Conservation (phyloP, 805 yeast species). For the Pichia rugopelliculosa region DNA sequence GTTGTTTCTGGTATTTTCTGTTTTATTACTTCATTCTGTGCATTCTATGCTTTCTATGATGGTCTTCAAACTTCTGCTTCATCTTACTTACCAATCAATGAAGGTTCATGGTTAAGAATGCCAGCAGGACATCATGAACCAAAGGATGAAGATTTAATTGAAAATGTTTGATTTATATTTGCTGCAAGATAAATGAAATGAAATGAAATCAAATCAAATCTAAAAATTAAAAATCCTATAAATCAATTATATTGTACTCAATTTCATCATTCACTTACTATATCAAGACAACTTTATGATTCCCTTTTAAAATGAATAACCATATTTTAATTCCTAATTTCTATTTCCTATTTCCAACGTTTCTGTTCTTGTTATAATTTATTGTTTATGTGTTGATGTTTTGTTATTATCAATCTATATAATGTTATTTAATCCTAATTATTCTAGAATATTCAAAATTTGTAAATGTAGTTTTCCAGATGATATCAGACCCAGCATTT, state of each 20-base stretch:
- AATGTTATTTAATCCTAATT: neutral
- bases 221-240: neutral
- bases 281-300: neutral
- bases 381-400: neutral
- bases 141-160: conserved; percentile 12
- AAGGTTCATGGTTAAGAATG: conserved; percentile 26
- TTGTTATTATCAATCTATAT: neutral
- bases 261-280: neutral
- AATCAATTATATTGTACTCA: too few species aligned
- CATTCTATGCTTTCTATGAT: conserved; percentile 38
- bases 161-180: neutral
- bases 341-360: neutral
- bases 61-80: conserved; percentile 28
- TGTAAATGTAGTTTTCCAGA: too few species aligned
- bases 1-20: conserved; percentile 40
- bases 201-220: neutral
- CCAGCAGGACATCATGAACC: conserved; percentile 20
- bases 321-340: neutral
- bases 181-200: neutral
- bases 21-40: conserved; percentile 32
- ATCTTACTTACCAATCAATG: conserved; percentile 23
- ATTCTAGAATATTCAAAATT: neutral
- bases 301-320: neutral
- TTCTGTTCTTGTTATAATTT: neutral
- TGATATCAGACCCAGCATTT: too few species aligned